Base-by-base conservation (phyloP, 169 alveolate genomes). In the Amoebophrya sp. region DNA sequence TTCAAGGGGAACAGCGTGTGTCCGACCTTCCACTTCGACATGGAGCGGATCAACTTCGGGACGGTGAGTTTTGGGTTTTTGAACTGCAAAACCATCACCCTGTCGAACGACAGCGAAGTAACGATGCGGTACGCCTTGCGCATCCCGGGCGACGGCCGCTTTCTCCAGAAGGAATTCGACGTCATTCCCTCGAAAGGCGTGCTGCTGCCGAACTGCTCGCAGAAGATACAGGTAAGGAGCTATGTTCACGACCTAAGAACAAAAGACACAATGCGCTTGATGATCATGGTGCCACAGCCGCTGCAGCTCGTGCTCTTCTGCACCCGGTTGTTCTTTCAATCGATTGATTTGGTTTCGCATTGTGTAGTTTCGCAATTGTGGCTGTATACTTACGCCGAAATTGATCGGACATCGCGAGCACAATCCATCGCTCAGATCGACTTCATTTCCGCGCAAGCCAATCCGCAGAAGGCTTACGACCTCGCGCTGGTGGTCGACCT, bases 1-100 rank as follows among this genome's bases (percentile, higher is more conserved):
- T 95, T 96, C 89, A 96, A 96, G 94, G 99, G 99, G 0, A 98
- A 95, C 92, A 97, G 96, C 0, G 95, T 96, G 26, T 97, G 98
- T n/a, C 99, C 99, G 7, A 94, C 97, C 38, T 96, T 97, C 92
- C 94, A 95, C 89, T 96, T 96, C 92, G 97, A 97, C 92, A 96
- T 94, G 70, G 97, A 96, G 88, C 93, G 96, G 88, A 96, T 98
- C 69, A 95, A 96, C 90, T 98, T 97, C 91, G 98, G 98, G 31
- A 93, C 94, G 91, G 98, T 98, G 31, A 94, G 98, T 34, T 96
- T 96, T 92, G 97, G 97, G 69, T 97, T 97, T 94, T 95, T 96
- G 90, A 95, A 95, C 91, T 95, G 95, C 88, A 96, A 96, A 94
- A 94, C 95, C 7, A 95, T 97, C 0, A 93, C 95, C 40, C 91